Evolutionary conservation across 2,329 filamentous ascomycete species (phyloP).

Genomic region (Diaporthe nobilis): DNA sequence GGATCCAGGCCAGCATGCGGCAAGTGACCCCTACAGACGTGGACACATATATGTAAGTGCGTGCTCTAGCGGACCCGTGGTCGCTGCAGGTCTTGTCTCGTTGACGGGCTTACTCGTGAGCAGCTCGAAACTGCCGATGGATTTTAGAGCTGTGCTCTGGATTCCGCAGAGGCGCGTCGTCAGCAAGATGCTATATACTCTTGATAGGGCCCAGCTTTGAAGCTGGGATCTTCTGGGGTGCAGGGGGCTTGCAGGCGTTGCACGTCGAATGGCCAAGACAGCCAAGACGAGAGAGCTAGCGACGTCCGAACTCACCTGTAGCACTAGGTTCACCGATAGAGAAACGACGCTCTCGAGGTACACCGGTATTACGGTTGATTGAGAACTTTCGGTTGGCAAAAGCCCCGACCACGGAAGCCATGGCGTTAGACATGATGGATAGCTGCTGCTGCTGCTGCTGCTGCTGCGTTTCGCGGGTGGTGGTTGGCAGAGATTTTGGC

Average conservation of each 20-base stretch:
- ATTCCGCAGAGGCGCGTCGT: background rate
- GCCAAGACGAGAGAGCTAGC: constrained; percentile 38
- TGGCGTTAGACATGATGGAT: constrained; percentile 39
- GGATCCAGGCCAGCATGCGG: constrained; percentile 93
- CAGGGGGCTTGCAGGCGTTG: constrained; percentile 6
- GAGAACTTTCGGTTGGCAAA: constrained; percentile 71
- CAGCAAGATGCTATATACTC: background rate
- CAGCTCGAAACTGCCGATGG: constrained; percentile 89
- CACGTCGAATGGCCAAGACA: constrained; percentile 38
- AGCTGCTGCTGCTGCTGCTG: background rate
- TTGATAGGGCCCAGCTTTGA: background rate
- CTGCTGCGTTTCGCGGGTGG: background rate
- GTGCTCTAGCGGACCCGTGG: constrained; percentile 1
- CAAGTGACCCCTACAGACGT: constrained; percentile 73
- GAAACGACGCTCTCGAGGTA: constrained; percentile 71
- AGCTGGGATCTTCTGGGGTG: background rate
- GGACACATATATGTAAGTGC: constrained; percentile 24
- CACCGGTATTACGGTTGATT: constrained; percentile 76
- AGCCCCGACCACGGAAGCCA: constrained; percentile 61
- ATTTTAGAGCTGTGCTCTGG: constrained; percentile 86
- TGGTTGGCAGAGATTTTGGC: constrained; percentile 25
- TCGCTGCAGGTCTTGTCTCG: constrained; percentile 7
- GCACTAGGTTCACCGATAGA: constrained; percentile 70
- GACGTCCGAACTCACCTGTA: constrained; percentile 62
- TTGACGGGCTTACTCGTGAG: constrained; percentile 72